These are phyloP conservation scores for Rhodotorula taiwanensis DNA, from an alignment of 768 basidiomycete genomes.

Conservation along the genomic window DNA sequence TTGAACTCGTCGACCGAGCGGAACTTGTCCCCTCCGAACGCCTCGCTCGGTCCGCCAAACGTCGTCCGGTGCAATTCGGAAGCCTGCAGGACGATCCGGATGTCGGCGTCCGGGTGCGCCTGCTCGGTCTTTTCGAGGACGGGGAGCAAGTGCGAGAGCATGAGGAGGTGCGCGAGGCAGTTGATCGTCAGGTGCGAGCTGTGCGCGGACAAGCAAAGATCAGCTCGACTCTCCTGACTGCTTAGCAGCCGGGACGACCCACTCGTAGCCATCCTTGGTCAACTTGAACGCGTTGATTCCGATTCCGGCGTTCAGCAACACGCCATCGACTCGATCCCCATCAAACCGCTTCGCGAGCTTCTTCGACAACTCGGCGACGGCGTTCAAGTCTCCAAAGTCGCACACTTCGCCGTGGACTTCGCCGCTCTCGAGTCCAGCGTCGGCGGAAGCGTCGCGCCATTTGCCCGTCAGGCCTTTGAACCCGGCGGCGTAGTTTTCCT, in stretches of 20 bases:
- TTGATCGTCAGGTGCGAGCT: constrained; percentile 25
- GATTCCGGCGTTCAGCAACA: constrained; percentile 21
- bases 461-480: constrained; percentile 8
- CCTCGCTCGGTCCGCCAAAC: constrained; percentile 14
- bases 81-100: constrained; percentile 25
- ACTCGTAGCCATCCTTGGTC: constrained; percentile 35
- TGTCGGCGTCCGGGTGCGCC: constrained; percentile 14
- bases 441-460: constrained; percentile 1
- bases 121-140: constrained; percentile 25
- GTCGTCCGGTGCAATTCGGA: constrained; percentile 26
- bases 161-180: constrained; percentile 21
- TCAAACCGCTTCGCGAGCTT: constrained; percentile 5
- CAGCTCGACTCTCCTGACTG: background rate
- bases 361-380: constrained; percentile 16
- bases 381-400: constrained; percentile 26
- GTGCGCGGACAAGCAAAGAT: background rate
- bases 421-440: constrained; percentile 12
- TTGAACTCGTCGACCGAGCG: constrained; percentile 19
- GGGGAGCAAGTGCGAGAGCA: constrained; percentile 32
- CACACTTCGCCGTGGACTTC: constrained; percentile 6
- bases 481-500: constrained; percentile 13
- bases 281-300: constrained; percentile 25
- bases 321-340: constrained; percentile 21
- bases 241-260: background rate
- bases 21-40: constrained; percentile 19